Percentiles rank a stretch among this genome's conserved stretches.
Evolutionary conservation across 2,329 filamentous ascomycete species (phyloP).

Genomic region (Exophiala sp.): DNA sequence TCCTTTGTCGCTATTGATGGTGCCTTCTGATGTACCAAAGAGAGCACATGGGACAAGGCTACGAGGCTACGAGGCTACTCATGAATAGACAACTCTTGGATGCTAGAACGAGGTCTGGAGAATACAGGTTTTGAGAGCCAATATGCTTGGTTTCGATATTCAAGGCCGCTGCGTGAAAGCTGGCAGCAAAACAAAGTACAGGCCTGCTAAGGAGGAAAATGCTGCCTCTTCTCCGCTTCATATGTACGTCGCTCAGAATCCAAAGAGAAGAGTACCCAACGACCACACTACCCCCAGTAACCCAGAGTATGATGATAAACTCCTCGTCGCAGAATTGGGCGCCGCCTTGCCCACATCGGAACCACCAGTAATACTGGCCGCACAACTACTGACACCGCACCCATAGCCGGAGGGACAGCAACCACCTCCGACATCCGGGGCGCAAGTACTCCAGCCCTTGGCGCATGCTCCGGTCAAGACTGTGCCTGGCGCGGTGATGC

Average conservation of each 20-base stretch:
- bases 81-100: too few relatives aligned
- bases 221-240: too few relatives aligned
- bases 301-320: not conserved
- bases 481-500: constrained; percentile 34
- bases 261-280: not conserved
- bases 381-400: constrained; percentile 69
- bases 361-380: constrained; percentile 43
- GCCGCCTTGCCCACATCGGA: constrained; percentile 41
- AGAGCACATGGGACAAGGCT: too few relatives aligned
- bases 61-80: too few relatives aligned
- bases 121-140: too few relatives aligned
- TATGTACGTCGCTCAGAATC: not conserved
- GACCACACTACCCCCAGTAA: not conserved
- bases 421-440: constrained; percentile 60
- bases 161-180: too few relatives aligned
- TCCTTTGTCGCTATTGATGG: too few relatives aligned
- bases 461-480: constrained; percentile 55
- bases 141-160: too few relatives aligned
- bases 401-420: constrained; percentile 76
- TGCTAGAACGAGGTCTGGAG: too few relatives aligned
- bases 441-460: constrained; percentile 70
- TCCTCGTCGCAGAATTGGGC: constrained; percentile 17
- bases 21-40: too few relatives aligned
- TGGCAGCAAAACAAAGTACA: too few relatives aligned
- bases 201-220: too few relatives aligned